phyloP scores from a whole-genome alignment of 805 yeast species.

The Danielia reshetovae region DNA sequence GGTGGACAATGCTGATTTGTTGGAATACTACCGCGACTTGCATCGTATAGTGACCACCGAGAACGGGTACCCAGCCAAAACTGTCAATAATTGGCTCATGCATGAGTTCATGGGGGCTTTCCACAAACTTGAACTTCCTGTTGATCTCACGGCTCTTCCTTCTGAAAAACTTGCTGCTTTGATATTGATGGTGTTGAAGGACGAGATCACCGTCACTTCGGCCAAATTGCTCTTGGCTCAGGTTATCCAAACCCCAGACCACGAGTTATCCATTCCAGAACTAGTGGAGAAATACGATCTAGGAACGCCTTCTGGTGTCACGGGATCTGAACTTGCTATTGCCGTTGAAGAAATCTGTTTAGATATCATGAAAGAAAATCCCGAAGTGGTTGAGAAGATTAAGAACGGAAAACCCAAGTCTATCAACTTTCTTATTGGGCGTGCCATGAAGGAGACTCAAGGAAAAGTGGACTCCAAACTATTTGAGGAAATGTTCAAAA shows the following conservation, averaged over 20 bases:
- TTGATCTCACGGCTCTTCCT: conserved; percentile 27
- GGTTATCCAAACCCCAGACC: conserved; percentile 47
- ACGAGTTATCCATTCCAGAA: conserved; percentile 28
- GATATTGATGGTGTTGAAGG: conserved; percentile 43
- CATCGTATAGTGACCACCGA: conserved; percentile 21
- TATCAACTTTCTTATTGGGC: conserved; percentile 76
- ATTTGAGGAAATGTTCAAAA: conserved; percentile 24
- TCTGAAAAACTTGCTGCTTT: conserved; percentile 51
- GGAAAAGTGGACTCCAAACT: conserved; percentile 49
- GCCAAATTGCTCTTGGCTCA: conserved; percentile 65
- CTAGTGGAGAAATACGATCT: conserved; percentile 57
- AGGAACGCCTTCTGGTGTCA: conserved; percentile 22
- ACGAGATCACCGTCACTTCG: conserved; percentile 57
- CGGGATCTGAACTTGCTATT: conserved; percentile 29
- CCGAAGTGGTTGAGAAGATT: conserved; percentile 55
- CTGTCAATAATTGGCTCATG: conserved; percentile 73
- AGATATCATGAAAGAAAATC: conserved; percentile 42
- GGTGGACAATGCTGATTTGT: conserved; percentile 45
- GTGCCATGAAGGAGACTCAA: conserved; percentile 74
- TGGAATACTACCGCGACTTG: conserved; percentile 50
- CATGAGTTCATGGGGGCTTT: conserved; percentile 76
- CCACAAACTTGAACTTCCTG: conserved; percentile 43
- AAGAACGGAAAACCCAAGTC: conserved; percentile 58
- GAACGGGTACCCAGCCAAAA: conserved; percentile 25
- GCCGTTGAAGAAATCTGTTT: conserved; percentile 42